Percentiles rank a stretch among this genome's conserved stretches.
phyloP scores from a whole-genome alignment of 129 eudicot genomes.

The Tanacetum coccineum region DNA sequence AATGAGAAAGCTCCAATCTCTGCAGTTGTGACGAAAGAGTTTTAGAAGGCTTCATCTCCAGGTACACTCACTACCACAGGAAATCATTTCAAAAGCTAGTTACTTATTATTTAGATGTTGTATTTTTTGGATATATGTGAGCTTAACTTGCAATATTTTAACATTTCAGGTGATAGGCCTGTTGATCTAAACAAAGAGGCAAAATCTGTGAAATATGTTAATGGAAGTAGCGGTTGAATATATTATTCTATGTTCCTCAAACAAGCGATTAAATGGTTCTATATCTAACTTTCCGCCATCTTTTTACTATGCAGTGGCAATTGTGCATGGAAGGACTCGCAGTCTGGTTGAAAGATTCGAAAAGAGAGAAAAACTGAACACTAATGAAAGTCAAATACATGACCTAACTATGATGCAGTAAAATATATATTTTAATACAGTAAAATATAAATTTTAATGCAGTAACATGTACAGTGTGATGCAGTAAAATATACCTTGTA shows the following conservation, averaged over 20 bases:
- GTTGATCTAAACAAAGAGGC: constrained; percentile 37
- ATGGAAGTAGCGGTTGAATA: constrained; percentile 64
- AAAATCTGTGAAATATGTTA: constrained; percentile 59
- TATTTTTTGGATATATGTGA: not conserved
- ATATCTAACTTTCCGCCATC: constrained; percentile 13
- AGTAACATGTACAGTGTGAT: no score
- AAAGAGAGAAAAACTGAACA: constrained; percentile 48
- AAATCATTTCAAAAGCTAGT: no score
- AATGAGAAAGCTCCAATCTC: no score
- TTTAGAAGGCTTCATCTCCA: no score
- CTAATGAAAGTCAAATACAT: constrained; percentile 37
- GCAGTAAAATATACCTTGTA: no score
- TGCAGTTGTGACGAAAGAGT: no score
- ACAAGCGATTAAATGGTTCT: constrained; percentile 4
- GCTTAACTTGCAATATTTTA: constrained; percentile 26
- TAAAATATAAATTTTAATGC: no score
- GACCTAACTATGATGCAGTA: no score
- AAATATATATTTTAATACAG: no score
- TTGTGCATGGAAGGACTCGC: constrained; percentile 90
- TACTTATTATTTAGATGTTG: no score
- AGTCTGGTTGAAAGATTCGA: constrained; percentile 94
- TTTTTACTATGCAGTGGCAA: constrained; percentile 50
- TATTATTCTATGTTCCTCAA: not conserved
- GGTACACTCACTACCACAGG: no score
- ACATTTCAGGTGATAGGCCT: constrained; percentile 45